phyloP scores from a whole-genome alignment of 345 rosid species.

The Chamaenerion angustifolium region DNA sequence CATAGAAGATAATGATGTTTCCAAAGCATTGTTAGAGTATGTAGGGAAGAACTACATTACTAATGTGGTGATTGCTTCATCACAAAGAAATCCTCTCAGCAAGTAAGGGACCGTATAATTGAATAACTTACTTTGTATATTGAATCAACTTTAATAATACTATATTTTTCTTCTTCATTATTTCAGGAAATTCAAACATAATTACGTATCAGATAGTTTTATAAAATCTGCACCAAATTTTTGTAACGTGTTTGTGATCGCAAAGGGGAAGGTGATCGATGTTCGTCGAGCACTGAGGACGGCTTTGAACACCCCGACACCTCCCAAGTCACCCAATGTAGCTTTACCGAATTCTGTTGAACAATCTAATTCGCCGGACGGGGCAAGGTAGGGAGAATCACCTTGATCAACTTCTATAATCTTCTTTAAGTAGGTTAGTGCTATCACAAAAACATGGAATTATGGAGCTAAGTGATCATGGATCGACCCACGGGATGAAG shows the following conservation, averaged over 20 bases:
- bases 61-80: constrained; percentile 52
- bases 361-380: background rate
- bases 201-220: constrained; percentile 33
- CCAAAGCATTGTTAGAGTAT: constrained; percentile 47
- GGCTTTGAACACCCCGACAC: constrained; percentile 30
- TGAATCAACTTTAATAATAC: no score
- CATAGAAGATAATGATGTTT: constrained; percentile 44
- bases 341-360: constrained; percentile 17
- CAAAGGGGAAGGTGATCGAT: constrained; percentile 58
- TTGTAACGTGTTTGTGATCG: constrained; percentile 61
- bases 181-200: constrained; percentile 31
- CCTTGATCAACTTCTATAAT: no score
- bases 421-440: no score
- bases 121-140: background rate
- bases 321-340: constrained; percentile 35
- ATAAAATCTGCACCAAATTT: constrained; percentile 54
- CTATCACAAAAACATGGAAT: no score
- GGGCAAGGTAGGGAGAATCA: background rate
- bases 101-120: constrained; percentile 20
- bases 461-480: no score
- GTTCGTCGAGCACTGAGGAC: constrained; percentile 39
- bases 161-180: background rate
- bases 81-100: constrained; percentile 41
- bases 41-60: constrained; percentile 35
- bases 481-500: no score